Percentiles rank a stretch among this genome's conserved stretches.
Evolutionary conservation across 805 yeast species (phyloP).

Genomic region (Myxozyma geophila): DNA sequence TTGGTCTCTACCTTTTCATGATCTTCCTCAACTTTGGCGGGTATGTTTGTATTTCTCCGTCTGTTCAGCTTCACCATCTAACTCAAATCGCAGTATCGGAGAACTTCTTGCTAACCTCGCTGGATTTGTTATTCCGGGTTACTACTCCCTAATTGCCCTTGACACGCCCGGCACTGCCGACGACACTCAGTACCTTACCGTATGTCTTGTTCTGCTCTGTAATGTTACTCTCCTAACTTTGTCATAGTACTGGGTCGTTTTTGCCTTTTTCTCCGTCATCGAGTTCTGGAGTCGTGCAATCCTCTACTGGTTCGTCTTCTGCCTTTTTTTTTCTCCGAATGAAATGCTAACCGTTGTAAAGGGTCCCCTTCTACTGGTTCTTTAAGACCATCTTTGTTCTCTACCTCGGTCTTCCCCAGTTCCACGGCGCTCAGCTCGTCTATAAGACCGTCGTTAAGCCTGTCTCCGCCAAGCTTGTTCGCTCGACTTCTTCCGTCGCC

Average conservation of each 20-base stretch:
- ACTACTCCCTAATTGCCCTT: conserved; percentile 82
- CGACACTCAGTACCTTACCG: conserved; percentile 74
- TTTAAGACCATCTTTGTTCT: conserved; percentile 86
- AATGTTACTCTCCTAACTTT: neutral
- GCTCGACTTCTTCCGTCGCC: conserved; percentile 23
- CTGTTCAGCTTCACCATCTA: neutral
- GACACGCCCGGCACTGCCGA: conserved; percentile 70
- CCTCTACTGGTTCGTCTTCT: conserved; percentile 65
- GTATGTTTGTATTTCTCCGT: conserved; percentile 25
- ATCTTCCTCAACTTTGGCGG: conserved; percentile 92
- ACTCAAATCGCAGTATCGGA: conserved; percentile 56
- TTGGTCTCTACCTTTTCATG: conserved; percentile 68
- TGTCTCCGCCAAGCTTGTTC: conserved; percentile 32
- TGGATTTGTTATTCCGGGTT: conserved; percentile 89
- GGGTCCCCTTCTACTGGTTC: conserved; percentile 90
- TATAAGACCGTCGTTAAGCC: conserved; percentile 60
- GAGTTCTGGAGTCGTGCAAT: conserved; percentile 97
- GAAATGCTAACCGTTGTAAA: neutral
- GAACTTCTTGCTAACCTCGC: conserved; percentile 91
- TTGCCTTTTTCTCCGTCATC: conserved; percentile 83
- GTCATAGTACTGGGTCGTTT: conserved; percentile 88
- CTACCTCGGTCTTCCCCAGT: conserved; percentile 84
- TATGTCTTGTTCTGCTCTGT: neutral
- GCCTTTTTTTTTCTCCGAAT: neutral
- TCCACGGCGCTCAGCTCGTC: conserved; percentile 81